Conservation (phyloP, 805 yeast species). For the Metschnikowia cubensis region DNA sequence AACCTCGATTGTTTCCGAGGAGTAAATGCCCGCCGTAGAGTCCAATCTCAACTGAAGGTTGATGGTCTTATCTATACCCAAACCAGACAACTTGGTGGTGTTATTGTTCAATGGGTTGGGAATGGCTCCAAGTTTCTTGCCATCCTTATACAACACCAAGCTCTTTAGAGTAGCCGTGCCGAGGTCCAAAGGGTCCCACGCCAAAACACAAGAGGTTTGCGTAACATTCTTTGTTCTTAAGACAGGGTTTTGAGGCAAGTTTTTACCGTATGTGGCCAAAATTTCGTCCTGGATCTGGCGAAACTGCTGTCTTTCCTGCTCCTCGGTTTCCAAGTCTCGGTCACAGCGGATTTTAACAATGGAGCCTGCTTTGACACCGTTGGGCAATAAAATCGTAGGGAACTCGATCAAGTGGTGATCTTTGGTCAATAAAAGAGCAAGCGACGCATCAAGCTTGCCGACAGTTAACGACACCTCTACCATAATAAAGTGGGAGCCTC, state of each 20-base stretch:
- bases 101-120: constrained; percentile 78
- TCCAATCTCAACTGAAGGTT: constrained; percentile 74
- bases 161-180: constrained; percentile 81
- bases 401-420: constrained; percentile 95
- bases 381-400: constrained; percentile 91
- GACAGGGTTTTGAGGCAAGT: constrained; percentile 67
- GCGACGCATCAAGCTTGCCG: constrained; percentile 91
- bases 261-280: constrained; percentile 63
- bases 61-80: constrained; percentile 81
- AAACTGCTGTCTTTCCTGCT: constrained; percentile 55
- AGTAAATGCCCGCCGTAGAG: constrained; percentile 85
- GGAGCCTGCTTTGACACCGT: constrained; percentile 87
- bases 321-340: constrained; percentile 66
- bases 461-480: constrained; percentile 92
- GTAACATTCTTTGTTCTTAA: constrained; percentile 74
- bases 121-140: constrained; percentile 68
- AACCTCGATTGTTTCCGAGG: constrained; percentile 62
- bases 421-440: constrained; percentile 83
- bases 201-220: constrained; percentile 90
- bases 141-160: constrained; percentile 72
- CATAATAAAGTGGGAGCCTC: constrained; percentile 33
- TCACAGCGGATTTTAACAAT: constrained; percentile 83
- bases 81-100: constrained; percentile 84
- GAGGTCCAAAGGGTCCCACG: constrained; percentile 84
- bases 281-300: constrained; percentile 69